These are phyloP conservation scores for Shiraia sp. DNA, from an alignment of 2,329 filamentous ascomycete genomes.

Conservation along the genomic window DNA sequence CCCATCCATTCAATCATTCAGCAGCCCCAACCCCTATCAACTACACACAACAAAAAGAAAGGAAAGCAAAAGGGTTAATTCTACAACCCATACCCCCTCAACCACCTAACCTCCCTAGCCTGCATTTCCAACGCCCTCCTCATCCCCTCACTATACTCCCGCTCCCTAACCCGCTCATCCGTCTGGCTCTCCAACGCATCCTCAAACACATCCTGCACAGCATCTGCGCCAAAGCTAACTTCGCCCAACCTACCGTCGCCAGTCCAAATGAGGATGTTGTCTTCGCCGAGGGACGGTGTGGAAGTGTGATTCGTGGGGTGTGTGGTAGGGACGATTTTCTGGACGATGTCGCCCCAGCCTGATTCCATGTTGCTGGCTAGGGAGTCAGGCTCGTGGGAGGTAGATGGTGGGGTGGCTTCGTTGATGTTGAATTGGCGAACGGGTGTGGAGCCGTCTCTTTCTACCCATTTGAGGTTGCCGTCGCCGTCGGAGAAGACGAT, in stretches of 20 bases:
- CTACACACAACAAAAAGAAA: no score
- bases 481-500: conserved; percentile 84
- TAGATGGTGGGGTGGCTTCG: conserved; percentile 9
- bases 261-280: conserved; percentile 84
- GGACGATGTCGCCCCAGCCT: conserved; percentile 69
- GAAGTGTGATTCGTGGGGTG: background rate
- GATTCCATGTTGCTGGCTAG: conserved; percentile 11
- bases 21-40: no score
- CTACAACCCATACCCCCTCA: conserved; percentile 66
- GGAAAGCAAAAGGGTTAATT: background rate
- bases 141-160: conserved; percentile 71
- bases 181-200: conserved; percentile 46
- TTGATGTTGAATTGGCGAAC: conserved; percentile 64
- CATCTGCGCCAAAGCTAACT: conserved; percentile 53
- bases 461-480: conserved; percentile 86
- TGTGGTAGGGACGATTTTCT: conserved; percentile 70
- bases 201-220: conserved; percentile 37
- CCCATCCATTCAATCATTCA: no score
- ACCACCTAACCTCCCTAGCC: conserved; percentile 76
- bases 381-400: background rate
- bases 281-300: conserved; percentile 40
- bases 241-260: conserved; percentile 78
- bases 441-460: conserved; percentile 71
- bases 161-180: conserved; percentile 56
- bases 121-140: conserved; percentile 73